phyloP scores from a whole-genome alignment of 2,329 filamentous ascomycete genomes.

The Diplocarpon mali region DNA sequence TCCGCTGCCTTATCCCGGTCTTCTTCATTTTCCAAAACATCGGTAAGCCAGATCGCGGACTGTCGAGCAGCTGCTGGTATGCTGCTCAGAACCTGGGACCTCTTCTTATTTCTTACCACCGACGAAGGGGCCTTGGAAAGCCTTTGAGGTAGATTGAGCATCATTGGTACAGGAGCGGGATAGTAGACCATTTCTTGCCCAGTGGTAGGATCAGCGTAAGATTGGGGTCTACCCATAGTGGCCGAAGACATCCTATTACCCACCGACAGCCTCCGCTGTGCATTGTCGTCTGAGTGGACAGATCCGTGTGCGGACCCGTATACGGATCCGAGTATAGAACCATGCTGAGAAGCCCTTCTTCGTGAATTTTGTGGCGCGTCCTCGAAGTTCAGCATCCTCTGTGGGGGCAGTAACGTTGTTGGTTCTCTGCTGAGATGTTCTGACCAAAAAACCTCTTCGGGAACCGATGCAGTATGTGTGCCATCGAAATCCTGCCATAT shows the following conservation, averaged over 20 bases:
- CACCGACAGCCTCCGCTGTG: conserved; percentile 6
- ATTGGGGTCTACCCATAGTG: conserved; percentile 35
- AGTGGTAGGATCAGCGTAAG: conserved; percentile 51
- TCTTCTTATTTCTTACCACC: conserved; percentile 54
- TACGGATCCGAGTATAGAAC: not conserved
- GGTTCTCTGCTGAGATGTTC: conserved; percentile 4
- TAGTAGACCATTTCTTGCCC: conserved; percentile 86
- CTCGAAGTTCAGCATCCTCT: not conserved
- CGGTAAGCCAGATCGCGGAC: conserved; percentile 28
- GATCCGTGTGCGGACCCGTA: conserved; percentile 3
- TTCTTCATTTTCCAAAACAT: conserved; percentile 24
- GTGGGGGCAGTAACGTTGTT: not conserved
- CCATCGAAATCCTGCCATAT: conserved; percentile 77
- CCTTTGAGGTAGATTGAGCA: conserved; percentile 85
- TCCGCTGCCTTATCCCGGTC: conserved; percentile 14
- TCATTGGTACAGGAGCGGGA: conserved; percentile 83
- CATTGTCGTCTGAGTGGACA: conserved; percentile 1
- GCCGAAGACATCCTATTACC: conserved; percentile 20
- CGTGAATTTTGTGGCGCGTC: not conserved
- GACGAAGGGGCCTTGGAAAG: conserved; percentile 63
- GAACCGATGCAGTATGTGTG: conserved; percentile 45
- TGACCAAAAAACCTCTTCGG: not conserved
- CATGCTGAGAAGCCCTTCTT: not conserved
- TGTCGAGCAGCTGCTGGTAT: conserved; percentile 39
- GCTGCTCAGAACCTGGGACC: conserved; percentile 60